Evolutionary conservation across 2,329 filamentous ascomycete species (phyloP).

Genomic region (Paraconiothyrium sp.): DNA sequence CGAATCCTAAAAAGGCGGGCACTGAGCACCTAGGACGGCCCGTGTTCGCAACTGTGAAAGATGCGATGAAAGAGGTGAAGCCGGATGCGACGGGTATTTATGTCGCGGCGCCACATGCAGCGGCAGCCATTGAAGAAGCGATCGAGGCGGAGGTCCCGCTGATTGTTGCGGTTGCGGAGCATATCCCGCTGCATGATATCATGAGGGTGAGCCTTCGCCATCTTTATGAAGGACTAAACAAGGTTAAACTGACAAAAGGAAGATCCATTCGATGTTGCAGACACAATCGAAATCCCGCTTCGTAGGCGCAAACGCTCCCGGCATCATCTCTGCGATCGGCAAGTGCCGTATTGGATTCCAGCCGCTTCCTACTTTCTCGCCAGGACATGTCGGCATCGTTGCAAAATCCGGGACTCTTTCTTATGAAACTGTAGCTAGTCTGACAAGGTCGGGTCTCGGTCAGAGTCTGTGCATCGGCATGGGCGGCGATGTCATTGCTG

Average conservation of each 20-base stretch:
- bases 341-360: constrained; percentile 80
- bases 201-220: constrained; percentile 64
- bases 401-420: constrained; percentile 84
- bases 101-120: constrained; percentile 78
- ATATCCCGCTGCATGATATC: constrained; percentile 81
- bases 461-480: constrained; percentile 82
- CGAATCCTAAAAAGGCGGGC: constrained; percentile 74
- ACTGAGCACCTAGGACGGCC: constrained; percentile 76
- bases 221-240: background rate
- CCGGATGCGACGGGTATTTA: constrained; percentile 84
- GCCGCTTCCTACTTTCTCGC: constrained; percentile 75
- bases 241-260: constrained; percentile 13
- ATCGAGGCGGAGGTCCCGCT: constrained; percentile 81
- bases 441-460: constrained; percentile 76
- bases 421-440: constrained; percentile 80
- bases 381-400: constrained; percentile 76
- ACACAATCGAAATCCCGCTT: constrained; percentile 77
- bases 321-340: constrained; percentile 78
- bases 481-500: constrained; percentile 78
- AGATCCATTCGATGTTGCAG: constrained; percentile 75
- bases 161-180: constrained; percentile 81
- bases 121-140: constrained; percentile 79
- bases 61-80: constrained; percentile 74
- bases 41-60: constrained; percentile 73
- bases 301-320: constrained; percentile 82